A percentile compares a stretch with the other conserved stretches of the same genome.
These are phyloP conservation scores for Lentinula raphanica DNA, from an alignment of 768 basidiomycete genomes.

Conservation along the genomic window DNA sequence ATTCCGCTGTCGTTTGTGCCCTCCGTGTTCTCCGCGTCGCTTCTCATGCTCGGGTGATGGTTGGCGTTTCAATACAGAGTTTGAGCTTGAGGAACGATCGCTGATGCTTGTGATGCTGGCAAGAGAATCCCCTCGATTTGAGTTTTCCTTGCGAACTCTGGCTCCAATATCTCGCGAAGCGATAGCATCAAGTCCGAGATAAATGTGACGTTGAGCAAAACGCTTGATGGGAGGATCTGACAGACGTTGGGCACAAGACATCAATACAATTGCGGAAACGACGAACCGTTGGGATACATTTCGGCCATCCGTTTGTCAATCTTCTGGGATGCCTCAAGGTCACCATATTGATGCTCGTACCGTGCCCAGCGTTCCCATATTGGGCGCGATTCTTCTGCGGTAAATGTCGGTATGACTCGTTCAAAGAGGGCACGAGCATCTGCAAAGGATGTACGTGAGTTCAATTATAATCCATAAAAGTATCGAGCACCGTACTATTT, in stretches of 20 bases:
- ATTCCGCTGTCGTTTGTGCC: slow-evolving; percentile 30
- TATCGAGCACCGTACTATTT: slow-evolving; percentile 62
- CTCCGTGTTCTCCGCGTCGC: slow-evolving; percentile 18
- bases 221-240: slow-evolving; percentile 87
- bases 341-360: slow-evolving; percentile 95
- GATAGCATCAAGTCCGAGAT: slow-evolving; percentile 82
- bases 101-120: not conserved
- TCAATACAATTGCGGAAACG: not conserved
- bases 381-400: slow-evolving; percentile 72
- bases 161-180: slow-evolving; percentile 86
- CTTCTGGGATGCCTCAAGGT: slow-evolving; percentile 81
- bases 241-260: slow-evolving; percentile 2
- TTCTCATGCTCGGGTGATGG: slow-evolving; percentile 8
- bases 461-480: not conserved
- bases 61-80: not conserved
- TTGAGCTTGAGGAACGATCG: not conserved
- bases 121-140: not conserved
- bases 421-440: slow-evolving; percentile 97
- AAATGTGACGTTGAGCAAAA: slow-evolving; percentile 82
- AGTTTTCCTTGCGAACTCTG: slow-evolving; percentile 26
- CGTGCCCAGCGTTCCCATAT: slow-evolving; percentile 96
- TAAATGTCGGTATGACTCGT: slow-evolving; percentile 72
- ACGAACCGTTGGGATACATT: slow-evolving; percentile 76
- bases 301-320: slow-evolving; percentile 87
- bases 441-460: slow-evolving; percentile 27